Base-by-base conservation (phyloP, 345 rosid species). In the Hevea brasiliensis region DNA sequence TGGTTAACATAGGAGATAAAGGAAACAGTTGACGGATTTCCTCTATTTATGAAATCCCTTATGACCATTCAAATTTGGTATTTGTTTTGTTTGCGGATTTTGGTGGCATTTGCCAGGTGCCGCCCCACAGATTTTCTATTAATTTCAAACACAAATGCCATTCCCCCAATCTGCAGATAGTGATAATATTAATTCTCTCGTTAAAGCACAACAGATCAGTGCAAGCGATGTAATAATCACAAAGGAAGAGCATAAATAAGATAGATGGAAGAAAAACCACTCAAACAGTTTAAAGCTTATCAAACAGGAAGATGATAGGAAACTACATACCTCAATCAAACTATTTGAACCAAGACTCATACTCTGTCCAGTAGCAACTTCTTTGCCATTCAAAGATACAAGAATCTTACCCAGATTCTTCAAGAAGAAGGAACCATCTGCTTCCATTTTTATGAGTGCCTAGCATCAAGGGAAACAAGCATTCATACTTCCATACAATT, bases 381-480 rank as follows among this genome's bases (percentile, higher is more conserved):
- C 89, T 81, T 78, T 79, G 47, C 93, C 92, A 70, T 92, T 84
- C 73, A 90, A 64, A 75, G 72, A 81, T 21, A 92, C 61, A 15
- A 83, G 76, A 77, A 65, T 77, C 84, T 82, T 90, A 61, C 92
- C 93, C 26, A 92, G 87, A 83, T 92, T 92, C 85, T 81, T 87
- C 72, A 90, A 61, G 67, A 76, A 47, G 82, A 92, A 88, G 35
- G 89, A 86, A 61, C 93, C 92, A 63, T 87, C 72, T 69, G 75
- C 70, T 69, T 86, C 90, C 85, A 92, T 80, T 84, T 78, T 89
- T 69, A 92, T 81, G 65, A 88, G 65, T 24, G 95, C 97, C 95
- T 92, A 76, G 37, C 72, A 76, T 55, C 70, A 73, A 72, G 21
- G 63, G 53, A 6, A 23, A 71, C 65, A 17, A 35, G 27, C 55